Conservation (phyloP, 1,284 basidiomycete genomes). For the Psilocybe mexicana region DNA sequence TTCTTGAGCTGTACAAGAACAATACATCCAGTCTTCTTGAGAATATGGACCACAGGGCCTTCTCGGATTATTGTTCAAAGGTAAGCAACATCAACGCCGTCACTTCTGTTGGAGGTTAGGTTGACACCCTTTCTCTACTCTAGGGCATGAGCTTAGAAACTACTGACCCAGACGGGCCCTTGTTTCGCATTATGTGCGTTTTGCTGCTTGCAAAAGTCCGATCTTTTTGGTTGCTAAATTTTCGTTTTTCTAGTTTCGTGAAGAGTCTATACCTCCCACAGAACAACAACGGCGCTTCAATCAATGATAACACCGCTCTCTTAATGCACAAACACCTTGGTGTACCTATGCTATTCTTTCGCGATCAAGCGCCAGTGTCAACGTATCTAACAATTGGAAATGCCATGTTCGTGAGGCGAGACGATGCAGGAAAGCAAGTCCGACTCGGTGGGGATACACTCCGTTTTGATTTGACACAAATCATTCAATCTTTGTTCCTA, state of each 20-base stretch:
- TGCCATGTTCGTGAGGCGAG: not conserved
- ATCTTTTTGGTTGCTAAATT: not conserved
- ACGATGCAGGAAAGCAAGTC: not conserved
- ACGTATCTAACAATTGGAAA: constrained; percentile 2
- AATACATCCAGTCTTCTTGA: not conserved
- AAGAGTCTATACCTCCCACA: constrained; percentile 1
- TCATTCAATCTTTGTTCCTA: not conserved
- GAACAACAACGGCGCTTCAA: not conserved
- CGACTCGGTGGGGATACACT: not conserved
- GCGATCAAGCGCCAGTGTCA: not conserved
- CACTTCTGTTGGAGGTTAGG: not conserved
- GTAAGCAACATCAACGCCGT: not conserved
- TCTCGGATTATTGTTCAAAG: constrained; percentile 3
- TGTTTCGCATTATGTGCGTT: constrained; percentile 3
- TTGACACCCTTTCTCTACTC: not conserved
- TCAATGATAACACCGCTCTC: constrained; percentile 2
- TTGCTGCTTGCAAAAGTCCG: not conserved
- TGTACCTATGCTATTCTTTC: constrained; percentile 7
- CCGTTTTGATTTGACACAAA: not conserved
- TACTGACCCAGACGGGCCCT: not conserved
- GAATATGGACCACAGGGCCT: not conserved
- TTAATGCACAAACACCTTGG: constrained; percentile 3
- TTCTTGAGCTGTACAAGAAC: constrained; percentile 6
- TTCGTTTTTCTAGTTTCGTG: not conserved
- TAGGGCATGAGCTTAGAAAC: not conserved